Evolutionary conservation across 306 rosid genomes (phyloP).

Genomic region (Amphicarpaea edgeworthii): DNA sequence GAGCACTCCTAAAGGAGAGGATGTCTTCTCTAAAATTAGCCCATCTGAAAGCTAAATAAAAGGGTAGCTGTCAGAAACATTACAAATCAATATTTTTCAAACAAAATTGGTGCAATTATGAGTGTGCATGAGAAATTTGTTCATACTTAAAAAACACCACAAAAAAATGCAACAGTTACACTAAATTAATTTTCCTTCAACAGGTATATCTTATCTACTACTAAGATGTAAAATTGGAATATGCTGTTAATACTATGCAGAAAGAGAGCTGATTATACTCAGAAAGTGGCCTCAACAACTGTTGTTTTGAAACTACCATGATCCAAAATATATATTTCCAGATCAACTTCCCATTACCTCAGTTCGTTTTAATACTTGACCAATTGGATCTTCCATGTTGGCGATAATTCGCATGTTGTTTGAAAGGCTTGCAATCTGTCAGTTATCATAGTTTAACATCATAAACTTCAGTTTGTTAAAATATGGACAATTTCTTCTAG

Average conservation of each 20-base stretch:
- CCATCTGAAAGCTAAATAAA: constrained; percentile 87
- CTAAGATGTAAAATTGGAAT: constrained; percentile 23
- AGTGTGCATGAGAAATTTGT: constrained; percentile 28
- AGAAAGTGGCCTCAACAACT: not conserved
- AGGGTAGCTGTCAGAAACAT: constrained; percentile 48
- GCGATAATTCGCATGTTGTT: constrained; percentile 82
- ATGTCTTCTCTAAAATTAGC: constrained; percentile 88
- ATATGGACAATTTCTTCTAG: constrained; percentile 29
- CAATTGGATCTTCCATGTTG: constrained; percentile 97
- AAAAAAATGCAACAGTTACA: constrained; percentile 22
- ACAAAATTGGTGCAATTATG: constrained; percentile 5
- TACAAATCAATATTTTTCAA: constrained; percentile 25
- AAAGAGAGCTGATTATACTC: not conserved
- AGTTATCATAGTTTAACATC: constrained; percentile 47
- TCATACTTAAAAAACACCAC: constrained; percentile 16
- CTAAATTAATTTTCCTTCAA: not conserved
- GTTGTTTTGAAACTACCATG: constrained; percentile 25
- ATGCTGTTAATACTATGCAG: not conserved
- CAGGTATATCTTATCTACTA: constrained; percentile 21
- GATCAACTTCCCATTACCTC: constrained; percentile 62
- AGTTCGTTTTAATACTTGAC: constrained; percentile 76
- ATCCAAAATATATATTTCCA: constrained; percentile 14
- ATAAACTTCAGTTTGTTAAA: constrained; percentile 35
- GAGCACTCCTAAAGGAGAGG: constrained; percentile 96
- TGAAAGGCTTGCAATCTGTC: constrained; percentile 87